These are phyloP conservation scores for Penicillium goetzii DNA, from an alignment of 495 filamentous ascomycete species.

Conservation along the genomic window DNA sequence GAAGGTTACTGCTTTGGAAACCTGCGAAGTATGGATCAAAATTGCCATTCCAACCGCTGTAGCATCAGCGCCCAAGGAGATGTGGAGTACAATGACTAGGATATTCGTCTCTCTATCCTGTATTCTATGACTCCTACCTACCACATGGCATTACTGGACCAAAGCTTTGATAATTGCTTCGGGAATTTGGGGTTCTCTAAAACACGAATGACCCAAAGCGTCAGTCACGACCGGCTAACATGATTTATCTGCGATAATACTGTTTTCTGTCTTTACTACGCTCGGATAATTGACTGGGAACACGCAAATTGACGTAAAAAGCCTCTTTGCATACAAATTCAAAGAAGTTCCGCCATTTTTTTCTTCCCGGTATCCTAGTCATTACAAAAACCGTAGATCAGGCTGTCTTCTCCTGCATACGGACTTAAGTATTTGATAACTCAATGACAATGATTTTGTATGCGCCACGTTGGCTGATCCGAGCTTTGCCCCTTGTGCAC, in stretches of 20 bases:
- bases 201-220: not conserved
- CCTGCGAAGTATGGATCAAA: not conserved
- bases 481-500: not conserved
- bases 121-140: not conserved
- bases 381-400: not conserved
- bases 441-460: not conserved
- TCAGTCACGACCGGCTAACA: too few species aligned
- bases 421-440: not conserved
- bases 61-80: constrained; percentile 1
- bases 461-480: not conserved
- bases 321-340: not conserved
- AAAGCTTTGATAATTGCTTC: not conserved
- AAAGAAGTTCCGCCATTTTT: not conserved
- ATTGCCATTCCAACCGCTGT: constrained; percentile 22
- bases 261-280: not conserved
- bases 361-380: not conserved
- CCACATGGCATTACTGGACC: not conserved
- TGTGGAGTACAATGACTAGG: constrained; percentile 18
- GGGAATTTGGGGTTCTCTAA: not conserved
- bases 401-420: not conserved
- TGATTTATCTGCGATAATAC: not conserved
- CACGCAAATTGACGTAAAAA: not conserved
- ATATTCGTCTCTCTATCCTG: constrained; percentile 3
- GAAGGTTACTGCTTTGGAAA: not conserved
- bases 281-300: not conserved